Conservation (phyloP, 2,329 filamentous ascomycete species). For the Neopestalotiopsis sp. region DNA sequence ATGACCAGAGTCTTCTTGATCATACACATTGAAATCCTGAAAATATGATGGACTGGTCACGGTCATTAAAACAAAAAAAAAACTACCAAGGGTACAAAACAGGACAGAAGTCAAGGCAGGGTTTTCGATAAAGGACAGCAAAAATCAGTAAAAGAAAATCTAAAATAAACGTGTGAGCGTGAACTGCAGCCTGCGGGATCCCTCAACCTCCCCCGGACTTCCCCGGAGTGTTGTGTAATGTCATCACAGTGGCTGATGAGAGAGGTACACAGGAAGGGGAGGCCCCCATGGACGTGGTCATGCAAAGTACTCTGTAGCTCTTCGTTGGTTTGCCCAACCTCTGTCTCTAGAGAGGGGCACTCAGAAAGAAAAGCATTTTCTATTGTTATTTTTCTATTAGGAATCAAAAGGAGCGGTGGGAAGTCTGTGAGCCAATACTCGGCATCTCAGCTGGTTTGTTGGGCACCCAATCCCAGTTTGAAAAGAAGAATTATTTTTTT, state of each 20-base stretch:
- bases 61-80: too few species aligned
- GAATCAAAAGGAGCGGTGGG: constrained; percentile 13
- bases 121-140: too few species aligned
- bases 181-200: background rate
- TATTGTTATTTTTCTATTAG: too few species aligned
- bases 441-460: background rate
- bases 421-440: background rate
- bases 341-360: background rate
- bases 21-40: too few species aligned
- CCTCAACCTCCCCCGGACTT: constrained; percentile 10
- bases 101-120: too few species aligned
- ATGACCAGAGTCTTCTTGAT: too few species aligned
- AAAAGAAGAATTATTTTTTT: background rate
- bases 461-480: background rate
- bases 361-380: too few species aligned
- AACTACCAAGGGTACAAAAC: too few species aligned
- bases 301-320: background rate
- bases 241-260: background rate
- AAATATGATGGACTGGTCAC: too few species aligned
- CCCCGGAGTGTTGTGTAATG: constrained; percentile 11
- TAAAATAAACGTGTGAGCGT: background rate
- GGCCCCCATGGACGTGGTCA: background rate
- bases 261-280: background rate
- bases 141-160: too few species aligned
- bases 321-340: background rate